A percentile compares a stretch with the other conserved stretches of the same genome.
Conservation (phyloP, 176 grass and related monocot species). For the Poa pratensis region DNA sequence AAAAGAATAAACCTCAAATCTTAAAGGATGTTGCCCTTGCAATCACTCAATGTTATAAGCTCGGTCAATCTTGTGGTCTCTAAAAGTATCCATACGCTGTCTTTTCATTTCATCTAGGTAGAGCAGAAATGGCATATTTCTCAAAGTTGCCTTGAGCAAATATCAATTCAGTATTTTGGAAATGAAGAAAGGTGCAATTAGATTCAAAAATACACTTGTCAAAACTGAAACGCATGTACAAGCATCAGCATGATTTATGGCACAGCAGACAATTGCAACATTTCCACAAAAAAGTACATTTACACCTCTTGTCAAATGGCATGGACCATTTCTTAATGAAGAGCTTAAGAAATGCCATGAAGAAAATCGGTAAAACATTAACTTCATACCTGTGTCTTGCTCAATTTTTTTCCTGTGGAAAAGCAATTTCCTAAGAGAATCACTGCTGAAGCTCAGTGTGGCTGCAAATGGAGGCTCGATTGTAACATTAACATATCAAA, state of each 20-base stretch:
- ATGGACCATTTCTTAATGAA: constrained; percentile 22
- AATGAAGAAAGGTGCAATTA: not conserved
- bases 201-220: constrained; percentile 11
- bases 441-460: constrained; percentile 72
- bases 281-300: constrained; percentile 28
- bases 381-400: constrained; percentile 80
- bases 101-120: constrained; percentile 20
- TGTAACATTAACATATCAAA: constrained; percentile 40
- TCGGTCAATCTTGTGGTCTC: constrained; percentile 21
- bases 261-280: constrained; percentile 8
- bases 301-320: not conserved
- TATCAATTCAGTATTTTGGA: not conserved
- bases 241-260: constrained; percentile 26
- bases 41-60: constrained; percentile 32
- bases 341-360: constrained; percentile 29
- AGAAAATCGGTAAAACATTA: constrained; percentile 1
- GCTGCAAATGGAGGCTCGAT: constrained; percentile 54
- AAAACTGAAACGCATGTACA: constrained; percentile 24
- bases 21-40: constrained; percentile 16
- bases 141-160: constrained; percentile 4
- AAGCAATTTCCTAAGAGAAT: constrained; percentile 77
- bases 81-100: not conserved
- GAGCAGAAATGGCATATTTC: constrained; percentile 8
- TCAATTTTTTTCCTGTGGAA: constrained; percentile 88
- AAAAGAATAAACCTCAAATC: constrained; percentile 9